These are phyloP conservation scores for Trichoderma sp. DNA, from an alignment of 2,329 filamentous ascomycete species.

Conservation along the genomic window DNA sequence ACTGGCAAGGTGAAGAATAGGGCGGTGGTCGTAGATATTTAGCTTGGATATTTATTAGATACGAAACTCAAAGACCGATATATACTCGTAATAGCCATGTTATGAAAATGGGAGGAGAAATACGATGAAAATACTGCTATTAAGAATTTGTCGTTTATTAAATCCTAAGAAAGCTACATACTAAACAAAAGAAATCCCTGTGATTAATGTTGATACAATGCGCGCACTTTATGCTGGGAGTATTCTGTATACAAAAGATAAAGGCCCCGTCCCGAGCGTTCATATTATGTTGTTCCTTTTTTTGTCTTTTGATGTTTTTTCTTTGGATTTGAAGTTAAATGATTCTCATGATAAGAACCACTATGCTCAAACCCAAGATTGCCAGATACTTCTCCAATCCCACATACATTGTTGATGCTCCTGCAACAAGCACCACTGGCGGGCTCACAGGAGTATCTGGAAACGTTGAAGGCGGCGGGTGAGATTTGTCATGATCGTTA, in stretches of 20 bases:
- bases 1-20: slow-evolving; percentile 48
- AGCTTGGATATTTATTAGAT: background rate
- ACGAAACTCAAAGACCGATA: background rate
- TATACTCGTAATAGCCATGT: background rate
- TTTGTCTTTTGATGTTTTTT: background rate
- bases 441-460: background rate
- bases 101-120: background rate
- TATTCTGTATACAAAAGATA: slow-evolving; percentile 9
- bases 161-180: background rate
- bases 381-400: background rate
- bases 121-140: background rate
- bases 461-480: background rate
- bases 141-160: background rate
- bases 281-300: too few relatives aligned
- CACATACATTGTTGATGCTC: background rate
- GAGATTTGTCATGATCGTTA: background rate
- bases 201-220: background rate
- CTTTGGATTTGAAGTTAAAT: background rate
- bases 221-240: background rate
- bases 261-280: background rate
- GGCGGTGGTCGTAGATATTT: slow-evolving; percentile 37
- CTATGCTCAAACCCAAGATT: background rate
- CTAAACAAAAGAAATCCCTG: background rate
- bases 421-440: background rate
- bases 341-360: background rate